Evolutionary conservation across 768 basidiomycete species (phyloP).

Genomic region (Hydnum rufescens): DNA sequence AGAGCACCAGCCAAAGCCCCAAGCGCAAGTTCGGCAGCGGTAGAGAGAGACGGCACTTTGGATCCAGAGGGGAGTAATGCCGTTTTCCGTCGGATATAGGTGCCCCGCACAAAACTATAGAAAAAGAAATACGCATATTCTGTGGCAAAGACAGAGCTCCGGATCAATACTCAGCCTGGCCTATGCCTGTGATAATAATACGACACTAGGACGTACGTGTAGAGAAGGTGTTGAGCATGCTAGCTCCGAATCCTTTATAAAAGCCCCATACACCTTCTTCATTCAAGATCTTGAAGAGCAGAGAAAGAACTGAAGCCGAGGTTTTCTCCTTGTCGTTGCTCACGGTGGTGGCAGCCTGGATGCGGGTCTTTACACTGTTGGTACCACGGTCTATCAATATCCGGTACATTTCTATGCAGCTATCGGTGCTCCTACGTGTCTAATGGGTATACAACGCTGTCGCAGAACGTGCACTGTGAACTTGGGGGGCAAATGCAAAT

Average conservation of each 20-base stretch:
- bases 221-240: conserved; percentile 96
- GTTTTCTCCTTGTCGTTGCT: conserved; percentile 24
- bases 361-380: conserved; percentile 74
- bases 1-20: conserved; percentile 87
- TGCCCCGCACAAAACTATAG: conserved; percentile 74
- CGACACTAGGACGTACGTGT: conserved; percentile 45
- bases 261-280: conserved; percentile 67
- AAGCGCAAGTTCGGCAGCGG: conserved; percentile 61
- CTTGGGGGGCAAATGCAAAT: neutral
- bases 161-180: neutral
- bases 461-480: conserved; percentile 1
- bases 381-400: neutral
- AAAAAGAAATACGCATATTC: conserved; percentile 99
- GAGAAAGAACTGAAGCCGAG: conserved; percentile 38
- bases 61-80: conserved; percentile 38
- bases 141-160: conserved; percentile 19
- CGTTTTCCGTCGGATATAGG: conserved; percentile 56
- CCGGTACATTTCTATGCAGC: neutral
- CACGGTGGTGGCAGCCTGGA: conserved; percentile 50
- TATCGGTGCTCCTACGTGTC: conserved; percentile 49
- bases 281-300: conserved; percentile 51
- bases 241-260: conserved; percentile 86
- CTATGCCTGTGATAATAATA: conserved; percentile 8
- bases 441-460: conserved; percentile 83
- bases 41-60: conserved; percentile 40